Evolutionary conservation across 1,139 yeast genomes (phyloP).

Genomic region (Yarrowia galli): DNA sequence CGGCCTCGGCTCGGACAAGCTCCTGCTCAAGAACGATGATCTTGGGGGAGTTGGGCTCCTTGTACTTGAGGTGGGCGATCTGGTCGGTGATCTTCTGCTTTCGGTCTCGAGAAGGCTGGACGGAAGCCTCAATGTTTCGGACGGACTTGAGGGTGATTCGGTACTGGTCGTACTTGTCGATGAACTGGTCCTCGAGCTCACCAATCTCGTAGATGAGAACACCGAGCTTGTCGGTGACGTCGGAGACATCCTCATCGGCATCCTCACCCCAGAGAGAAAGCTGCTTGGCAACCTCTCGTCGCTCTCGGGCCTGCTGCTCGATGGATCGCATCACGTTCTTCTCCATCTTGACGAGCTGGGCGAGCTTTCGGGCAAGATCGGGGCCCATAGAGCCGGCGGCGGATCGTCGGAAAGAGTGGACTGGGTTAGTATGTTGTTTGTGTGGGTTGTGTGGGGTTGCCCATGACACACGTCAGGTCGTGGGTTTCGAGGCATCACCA

Average conservation of each 20-base stretch:
- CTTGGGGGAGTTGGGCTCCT: constrained; percentile 97
- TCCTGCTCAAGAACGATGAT: constrained; percentile 96
- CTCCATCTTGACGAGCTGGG: constrained; percentile 92
- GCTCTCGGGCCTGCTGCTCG: constrained; percentile 92
- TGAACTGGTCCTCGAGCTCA: constrained; percentile 96
- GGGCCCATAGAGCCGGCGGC: constrained; percentile 96
- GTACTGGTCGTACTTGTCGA: constrained; percentile 97
- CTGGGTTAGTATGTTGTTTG: constrained; percentile 25
- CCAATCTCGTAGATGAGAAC: constrained; percentile 95
- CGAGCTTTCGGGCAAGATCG: constrained; percentile 86
- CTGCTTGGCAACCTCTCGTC: constrained; percentile 96
- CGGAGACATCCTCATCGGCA: constrained; percentile 95
- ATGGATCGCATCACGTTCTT: constrained; percentile 94
- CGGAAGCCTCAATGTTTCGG: constrained; percentile 96
- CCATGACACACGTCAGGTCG: no score
- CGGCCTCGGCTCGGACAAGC: constrained; percentile 98
- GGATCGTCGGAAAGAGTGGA: constrained; percentile 76
- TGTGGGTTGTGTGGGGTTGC: no score
- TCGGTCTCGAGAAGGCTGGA: constrained; percentile 97
- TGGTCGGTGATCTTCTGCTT: constrained; percentile 97
- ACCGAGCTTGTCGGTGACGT: constrained; percentile 96
- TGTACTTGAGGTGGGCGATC: constrained; percentile 96
- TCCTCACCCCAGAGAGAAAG: constrained; percentile 98
- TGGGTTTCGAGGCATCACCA: no score
- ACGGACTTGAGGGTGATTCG: constrained; percentile 93